A percentile compares a stretch with the other conserved stretches of the same genome.
phyloP scores from a whole-genome alignment of 169 alveolate species.

The Babesia bigemina region DNA sequence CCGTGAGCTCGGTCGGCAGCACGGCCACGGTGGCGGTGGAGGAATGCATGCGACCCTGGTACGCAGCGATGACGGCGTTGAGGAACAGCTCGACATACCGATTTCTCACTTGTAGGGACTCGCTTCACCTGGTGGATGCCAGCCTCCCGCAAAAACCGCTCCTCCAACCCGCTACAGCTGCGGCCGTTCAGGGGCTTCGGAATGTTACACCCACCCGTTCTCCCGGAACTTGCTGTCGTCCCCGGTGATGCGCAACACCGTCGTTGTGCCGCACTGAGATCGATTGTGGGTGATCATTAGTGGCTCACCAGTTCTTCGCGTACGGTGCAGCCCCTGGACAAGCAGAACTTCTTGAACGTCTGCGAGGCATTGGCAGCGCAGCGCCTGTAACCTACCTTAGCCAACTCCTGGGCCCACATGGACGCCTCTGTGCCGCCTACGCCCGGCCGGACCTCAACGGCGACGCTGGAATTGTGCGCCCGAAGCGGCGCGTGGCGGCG shows the following conservation, averaged over 20 bases:
- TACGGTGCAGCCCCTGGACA: constrained; percentile 31
- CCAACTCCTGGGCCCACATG: constrained; percentile 62
- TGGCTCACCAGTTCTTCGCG: constrained; percentile 31
- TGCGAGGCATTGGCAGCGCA: neutral
- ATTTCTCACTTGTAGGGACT: constrained; percentile 72
- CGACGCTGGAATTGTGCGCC: constrained; percentile 23
- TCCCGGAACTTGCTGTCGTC: constrained; percentile 35
- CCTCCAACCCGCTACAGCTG: constrained; percentile 67
- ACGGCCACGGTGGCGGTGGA: constrained; percentile 82
- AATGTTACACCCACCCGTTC: constrained; percentile 25
- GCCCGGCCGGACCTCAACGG: constrained; percentile 66
- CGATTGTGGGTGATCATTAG: no score
- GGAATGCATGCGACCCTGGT: constrained; percentile 75
- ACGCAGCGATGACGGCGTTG: neutral
- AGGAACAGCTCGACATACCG: constrained; percentile 24
- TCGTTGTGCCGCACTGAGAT: constrained; percentile 45
- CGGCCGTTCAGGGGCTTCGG: neutral
- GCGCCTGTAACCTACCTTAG: constrained; percentile 34
- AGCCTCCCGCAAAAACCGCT: constrained; percentile 72
- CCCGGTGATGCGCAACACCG: constrained; percentile 48
- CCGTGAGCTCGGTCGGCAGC: constrained; percentile 57
- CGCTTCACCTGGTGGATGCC: constrained; percentile 81
- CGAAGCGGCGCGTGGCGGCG: neutral
- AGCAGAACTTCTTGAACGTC: constrained; percentile 56
- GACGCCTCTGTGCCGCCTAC: constrained; percentile 70